Evolutionary conservation across 1,284 basidiomycete genomes (phyloP).

Genomic region (Sporisorium reilianum): DNA sequence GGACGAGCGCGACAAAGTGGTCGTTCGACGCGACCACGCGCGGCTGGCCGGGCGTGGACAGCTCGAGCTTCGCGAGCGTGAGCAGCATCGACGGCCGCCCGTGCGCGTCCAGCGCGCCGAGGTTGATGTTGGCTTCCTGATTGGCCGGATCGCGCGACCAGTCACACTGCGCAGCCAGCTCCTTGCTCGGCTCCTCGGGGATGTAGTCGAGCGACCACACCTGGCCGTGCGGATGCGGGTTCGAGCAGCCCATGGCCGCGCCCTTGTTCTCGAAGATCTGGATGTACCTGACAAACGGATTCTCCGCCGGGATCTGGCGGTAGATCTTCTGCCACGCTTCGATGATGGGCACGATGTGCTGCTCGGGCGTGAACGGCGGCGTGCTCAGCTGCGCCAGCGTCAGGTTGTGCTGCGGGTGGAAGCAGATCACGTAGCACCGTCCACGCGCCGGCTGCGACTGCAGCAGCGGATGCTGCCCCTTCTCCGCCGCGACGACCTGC

Average conservation of each 20-base stretch:
- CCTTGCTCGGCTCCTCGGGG: constrained; percentile 62
- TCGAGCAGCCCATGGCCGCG: constrained; percentile 94
- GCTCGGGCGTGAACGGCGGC: constrained; percentile 60
- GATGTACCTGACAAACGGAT: constrained; percentile 66
- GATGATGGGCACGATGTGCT: constrained; percentile 80
- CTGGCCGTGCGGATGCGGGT: constrained; percentile 95
- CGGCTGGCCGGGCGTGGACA: constrained; percentile 72
- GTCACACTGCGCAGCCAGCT: constrained; percentile 49
- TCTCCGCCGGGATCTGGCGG: constrained; percentile 58
- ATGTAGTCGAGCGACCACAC: constrained; percentile 77
- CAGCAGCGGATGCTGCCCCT: constrained; percentile 72
- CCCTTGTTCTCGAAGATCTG: constrained; percentile 85
- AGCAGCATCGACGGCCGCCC: constrained; percentile 82
- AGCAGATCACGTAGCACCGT: constrained; percentile 88
- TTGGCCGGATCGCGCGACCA: constrained; percentile 54
- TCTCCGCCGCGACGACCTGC: constrained; percentile 47
- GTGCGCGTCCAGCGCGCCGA: constrained; percentile 74
- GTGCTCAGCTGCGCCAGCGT: constrained; percentile 81
- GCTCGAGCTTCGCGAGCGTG: constrained; percentile 84
- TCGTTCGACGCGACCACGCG: constrained; percentile 80
- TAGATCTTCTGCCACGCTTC: constrained; percentile 76
- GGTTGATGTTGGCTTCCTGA: constrained; percentile 25
- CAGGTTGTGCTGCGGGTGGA: constrained; percentile 90
- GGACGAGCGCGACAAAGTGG: constrained; percentile 87
- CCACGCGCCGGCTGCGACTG: constrained; percentile 81